phyloP scores from a whole-genome alignment of 1,284 basidiomycete species.

The Xerocomus minutiporus region DNA sequence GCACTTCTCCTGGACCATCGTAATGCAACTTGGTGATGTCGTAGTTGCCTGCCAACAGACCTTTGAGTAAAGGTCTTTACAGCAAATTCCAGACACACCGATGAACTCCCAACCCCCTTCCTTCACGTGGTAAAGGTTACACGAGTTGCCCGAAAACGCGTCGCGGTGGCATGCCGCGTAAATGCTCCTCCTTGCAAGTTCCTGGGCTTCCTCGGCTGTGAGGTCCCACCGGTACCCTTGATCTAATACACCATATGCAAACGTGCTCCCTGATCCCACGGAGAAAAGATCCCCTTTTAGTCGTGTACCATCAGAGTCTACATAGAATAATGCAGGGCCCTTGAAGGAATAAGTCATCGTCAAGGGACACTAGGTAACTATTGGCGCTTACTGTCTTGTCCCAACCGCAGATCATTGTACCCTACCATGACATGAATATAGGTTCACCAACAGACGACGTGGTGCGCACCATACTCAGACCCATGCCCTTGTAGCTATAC shows the following conservation, averaged over 20 bases:
- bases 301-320: slow-evolving; percentile 95
- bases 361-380: slow-evolving; percentile 1
- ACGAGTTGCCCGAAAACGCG: slow-evolving; percentile 95
- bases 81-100: slow-evolving; percentile 46
- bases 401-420: slow-evolving; percentile 99
- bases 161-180: slow-evolving; percentile 97
- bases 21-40: slow-evolving; percentile 78
- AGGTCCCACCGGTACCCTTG: slow-evolving; percentile 96
- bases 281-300: slow-evolving; percentile 97
- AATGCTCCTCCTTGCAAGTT: slow-evolving; percentile 91
- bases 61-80: slow-evolving; percentile 9
- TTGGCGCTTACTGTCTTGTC: slow-evolving; percentile 82
- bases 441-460: not conserved
- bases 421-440: slow-evolving; percentile 43
- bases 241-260: slow-evolving; percentile 97
- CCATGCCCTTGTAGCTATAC: slow-evolving; percentile 99
- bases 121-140: slow-evolving; percentile 95
- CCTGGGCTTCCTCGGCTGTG: slow-evolving; percentile 90
- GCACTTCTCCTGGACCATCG: slow-evolving; percentile 69
- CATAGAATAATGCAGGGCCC: slow-evolving; percentile 97
- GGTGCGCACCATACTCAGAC: slow-evolving; percentile 84
- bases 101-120: slow-evolving; percentile 93
- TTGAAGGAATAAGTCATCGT: slow-evolving; percentile 27
- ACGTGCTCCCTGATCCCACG: slow-evolving; percentile 97
- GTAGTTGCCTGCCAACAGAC: slow-evolving; percentile 62